Conservation (phyloP, 306 rosid genomes). For the Cicer pinnatifidum region DNA sequence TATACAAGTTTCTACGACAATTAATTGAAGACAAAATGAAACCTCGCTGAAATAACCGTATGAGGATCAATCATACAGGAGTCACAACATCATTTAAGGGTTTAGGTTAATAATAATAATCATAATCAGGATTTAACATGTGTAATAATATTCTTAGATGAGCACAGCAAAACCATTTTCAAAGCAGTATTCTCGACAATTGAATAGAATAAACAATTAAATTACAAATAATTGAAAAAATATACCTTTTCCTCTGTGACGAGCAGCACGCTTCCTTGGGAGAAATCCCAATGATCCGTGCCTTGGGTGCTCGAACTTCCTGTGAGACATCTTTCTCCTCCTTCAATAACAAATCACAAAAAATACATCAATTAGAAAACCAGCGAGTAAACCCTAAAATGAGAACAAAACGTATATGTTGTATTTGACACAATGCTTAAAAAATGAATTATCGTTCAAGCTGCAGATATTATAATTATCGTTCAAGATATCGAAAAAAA, state of each 20-base stretch:
- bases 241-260: slow-evolving; percentile 82
- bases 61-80: neutral
- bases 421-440: neutral
- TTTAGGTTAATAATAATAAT: neutral
- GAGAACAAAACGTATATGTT: neutral
- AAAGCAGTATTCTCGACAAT: neutral
- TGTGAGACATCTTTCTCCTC: slow-evolving; percentile 72
- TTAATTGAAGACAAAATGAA: neutral
- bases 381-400: neutral
- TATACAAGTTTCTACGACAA: too few species aligned
- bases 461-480: neutral
- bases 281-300: slow-evolving; percentile 90
- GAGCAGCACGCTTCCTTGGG: slow-evolving; percentile 84
- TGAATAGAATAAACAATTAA: neutral
- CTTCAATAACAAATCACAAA: slow-evolving; percentile 4
- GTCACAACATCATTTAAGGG: neutral
- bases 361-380: neutral
- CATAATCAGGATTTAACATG: neutral
- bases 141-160: neutral
- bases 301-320: slow-evolving; percentile 92
- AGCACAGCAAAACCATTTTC: neutral
- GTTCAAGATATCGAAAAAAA: neutral
- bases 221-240: neutral
- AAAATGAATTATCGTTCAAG: neutral
- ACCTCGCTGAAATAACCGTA: neutral